These are phyloP conservation scores for Barbatosphaeria neglecta DNA, from an alignment of 495 filamentous ascomycete genomes.

Conservation along the genomic window DNA sequence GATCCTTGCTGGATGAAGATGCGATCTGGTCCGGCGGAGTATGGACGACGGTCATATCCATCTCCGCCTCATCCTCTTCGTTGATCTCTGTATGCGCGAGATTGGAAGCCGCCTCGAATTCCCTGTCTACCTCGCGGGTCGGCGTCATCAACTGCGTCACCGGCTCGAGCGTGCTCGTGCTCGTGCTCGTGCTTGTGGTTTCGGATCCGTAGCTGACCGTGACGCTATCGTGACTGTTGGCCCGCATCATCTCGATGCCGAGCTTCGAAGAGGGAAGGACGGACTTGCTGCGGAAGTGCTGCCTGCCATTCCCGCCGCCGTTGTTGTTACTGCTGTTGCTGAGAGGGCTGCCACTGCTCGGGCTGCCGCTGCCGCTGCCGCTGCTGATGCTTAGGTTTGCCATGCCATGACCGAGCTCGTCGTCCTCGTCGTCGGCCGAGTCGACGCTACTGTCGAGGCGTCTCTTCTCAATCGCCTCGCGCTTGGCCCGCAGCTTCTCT, in stretches of 20 bases:
- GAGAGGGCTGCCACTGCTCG: constrained; percentile 22
- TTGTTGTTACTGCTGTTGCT: no score
- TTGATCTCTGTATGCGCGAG: not conserved
- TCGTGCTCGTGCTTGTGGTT: constrained; percentile 11
- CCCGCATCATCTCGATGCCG: constrained; percentile 90
- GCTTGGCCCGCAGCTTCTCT: constrained; percentile 66
- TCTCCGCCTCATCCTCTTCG: constrained; percentile 7
- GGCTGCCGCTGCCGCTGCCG: constrained; percentile 22
- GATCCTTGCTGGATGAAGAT: not conserved
- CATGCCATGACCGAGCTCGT: constrained; percentile 59
- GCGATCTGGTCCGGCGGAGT: constrained; percentile 10
- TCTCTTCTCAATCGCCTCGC: constrained; percentile 63
- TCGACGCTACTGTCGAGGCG: constrained; percentile 63
- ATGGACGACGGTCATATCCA: constrained; percentile 10
- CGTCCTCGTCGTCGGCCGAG: constrained; percentile 87
- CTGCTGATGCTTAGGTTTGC: constrained; percentile 43
- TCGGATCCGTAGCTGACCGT: constrained; percentile 31
- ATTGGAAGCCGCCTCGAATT: constrained; percentile 5
- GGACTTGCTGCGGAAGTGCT: constrained; percentile 26
- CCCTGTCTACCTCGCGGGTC: constrained; percentile 11
- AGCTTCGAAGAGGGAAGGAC: constrained; percentile 58
- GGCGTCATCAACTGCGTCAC: constrained; percentile 30
- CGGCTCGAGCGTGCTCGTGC: constrained; percentile 17
- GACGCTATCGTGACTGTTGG: constrained; percentile 81
- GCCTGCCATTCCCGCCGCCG: no score